These are phyloP conservation scores for Symbiodinium pilosum DNA, from an alignment of 73 alveolate species.

Conservation along the genomic window DNA sequence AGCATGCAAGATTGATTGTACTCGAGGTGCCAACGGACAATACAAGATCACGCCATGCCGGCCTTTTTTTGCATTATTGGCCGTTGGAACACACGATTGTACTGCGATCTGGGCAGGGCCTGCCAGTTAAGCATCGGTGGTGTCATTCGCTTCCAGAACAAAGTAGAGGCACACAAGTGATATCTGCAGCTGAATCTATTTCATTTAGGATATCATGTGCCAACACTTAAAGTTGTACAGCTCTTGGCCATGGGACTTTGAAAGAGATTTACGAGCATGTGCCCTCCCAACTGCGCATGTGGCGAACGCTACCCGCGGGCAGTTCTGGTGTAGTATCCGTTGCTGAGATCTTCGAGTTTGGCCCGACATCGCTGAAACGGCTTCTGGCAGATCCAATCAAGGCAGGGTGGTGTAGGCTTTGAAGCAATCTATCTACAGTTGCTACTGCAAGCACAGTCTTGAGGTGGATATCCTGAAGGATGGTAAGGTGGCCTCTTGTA, in stretches of 20 bases:
- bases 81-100: background rate
- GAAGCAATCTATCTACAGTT: too few relatives aligned
- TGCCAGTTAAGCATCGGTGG: slow-evolving; percentile 68
- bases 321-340: background rate
- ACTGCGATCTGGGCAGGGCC: slow-evolving; percentile 19
- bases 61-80: background rate
- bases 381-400: slow-evolving; percentile 38
- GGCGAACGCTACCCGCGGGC: too few relatives aligned
- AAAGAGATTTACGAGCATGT: too few relatives aligned
- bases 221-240: too few relatives aligned
- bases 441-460: too few relatives aligned
- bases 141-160: slow-evolving; percentile 78
- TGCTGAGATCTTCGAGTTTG: slow-evolving; percentile 89
- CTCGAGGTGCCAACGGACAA: slow-evolving; percentile 52
- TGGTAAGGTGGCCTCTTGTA: slow-evolving; percentile 39
- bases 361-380: slow-evolving; percentile 24
- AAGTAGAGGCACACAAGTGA: slow-evolving; percentile 42
- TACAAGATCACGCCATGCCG: slow-evolving; percentile 48
- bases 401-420: slow-evolving; percentile 1
- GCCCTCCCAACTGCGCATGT: too few relatives aligned
- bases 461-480: slow-evolving; percentile 71
- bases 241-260: too few relatives aligned
- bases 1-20: background rate
- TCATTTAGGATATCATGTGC: too few relatives aligned
- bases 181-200: background rate